Evolutionary conservation across 495 filamentous ascomycete species (phyloP), one percentile per base, ranked within the genome.

Genomic region (Penicillium coffeae): DNA sequence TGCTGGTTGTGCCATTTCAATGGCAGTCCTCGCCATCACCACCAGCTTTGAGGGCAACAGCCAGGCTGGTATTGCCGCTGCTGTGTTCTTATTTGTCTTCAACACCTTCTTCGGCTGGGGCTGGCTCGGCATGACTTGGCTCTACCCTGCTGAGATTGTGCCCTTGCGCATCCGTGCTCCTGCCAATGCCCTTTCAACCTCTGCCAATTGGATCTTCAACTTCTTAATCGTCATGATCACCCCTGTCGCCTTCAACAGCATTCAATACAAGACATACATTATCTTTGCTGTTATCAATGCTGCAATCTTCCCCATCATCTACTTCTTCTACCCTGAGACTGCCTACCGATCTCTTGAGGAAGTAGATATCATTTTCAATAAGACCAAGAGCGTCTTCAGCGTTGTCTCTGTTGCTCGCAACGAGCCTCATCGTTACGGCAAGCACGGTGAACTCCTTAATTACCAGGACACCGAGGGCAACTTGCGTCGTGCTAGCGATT

Each of bases 251-350:
- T 89, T 89, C 61, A 62, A 80, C 44, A 79, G 71, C 36, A 89
- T 89, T 54, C 63, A 66, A 12, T 89, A 85, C 60, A 69, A 78
- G 63, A 89, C 85, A 2, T 91, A 90, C 59, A 83, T 88, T 57
- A 87, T 89, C 58, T 90, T 90, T 57, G 87, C 87, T 12, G 82
- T 83, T 48, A 86, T 86, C 56, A 89, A 89, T 63, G 83, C 81
- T 38, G 74, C 78, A 59, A 87, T 89, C 60, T 71, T 88, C 45
- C 84, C 83, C 0, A 71, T 79, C 5, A 75, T 86, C 42, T 88
- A 84, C 67, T 85, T 86, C 74, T 85, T 88, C 77, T 88, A 85
- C 60, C 85, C 85, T 0, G 86, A 89, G 60, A 90, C 86, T 3
- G 82, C 82, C 15, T 82, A 81, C 60, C 82, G 86, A 22, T 84